phyloP scores from a whole-genome alignment of 2,329 filamentous ascomycete species.

The Aspergillus fijiensis region DNA sequence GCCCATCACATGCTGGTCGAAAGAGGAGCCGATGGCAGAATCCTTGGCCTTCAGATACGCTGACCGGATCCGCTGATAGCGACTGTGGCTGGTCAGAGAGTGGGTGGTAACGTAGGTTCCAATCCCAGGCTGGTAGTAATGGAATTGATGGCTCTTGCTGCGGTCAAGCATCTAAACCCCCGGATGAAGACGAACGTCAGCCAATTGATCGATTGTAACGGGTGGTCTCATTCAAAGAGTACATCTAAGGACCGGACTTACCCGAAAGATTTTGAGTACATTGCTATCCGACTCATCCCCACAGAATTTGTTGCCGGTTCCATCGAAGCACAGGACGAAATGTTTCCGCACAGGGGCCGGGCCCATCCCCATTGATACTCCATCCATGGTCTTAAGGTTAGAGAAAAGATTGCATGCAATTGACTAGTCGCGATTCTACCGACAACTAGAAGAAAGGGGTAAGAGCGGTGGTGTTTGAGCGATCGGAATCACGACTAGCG shows the following conservation, averaged over 20 bases:
- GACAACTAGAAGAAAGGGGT: not conserved
- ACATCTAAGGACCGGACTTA: slow-evolving; percentile 22
- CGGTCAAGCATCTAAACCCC: slow-evolving; percentile 40
- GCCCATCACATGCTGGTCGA: slow-evolving; percentile 79
- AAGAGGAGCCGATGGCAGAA: slow-evolving; percentile 75
- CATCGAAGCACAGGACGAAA: slow-evolving; percentile 47
- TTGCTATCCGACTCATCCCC: slow-evolving; percentile 49
- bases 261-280: slow-evolving; percentile 48
- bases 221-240: not conserved
- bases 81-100: slow-evolving; percentile 31
- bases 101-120: slow-evolving; percentile 45
- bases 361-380: slow-evolving; percentile 15
- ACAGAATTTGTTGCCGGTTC: slow-evolving; percentile 46
- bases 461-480: not conserved
- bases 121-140: slow-evolving; percentile 48
- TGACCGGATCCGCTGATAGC: slow-evolving; percentile 55
- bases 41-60: slow-evolving; percentile 52
- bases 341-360: slow-evolving; percentile 32
- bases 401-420: not conserved
- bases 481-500: not conserved
- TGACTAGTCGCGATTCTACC: not conserved
- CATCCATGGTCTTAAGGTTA: slow-evolving; percentile 4
- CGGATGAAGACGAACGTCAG: not conserved
- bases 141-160: slow-evolving; percentile 40
- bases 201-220: not conserved